Evolutionary conservation across 1,284 basidiomycete genomes (phyloP), one percentile per base, ranked within the genome.

Genomic region (Inonotus obliquus): DNA sequence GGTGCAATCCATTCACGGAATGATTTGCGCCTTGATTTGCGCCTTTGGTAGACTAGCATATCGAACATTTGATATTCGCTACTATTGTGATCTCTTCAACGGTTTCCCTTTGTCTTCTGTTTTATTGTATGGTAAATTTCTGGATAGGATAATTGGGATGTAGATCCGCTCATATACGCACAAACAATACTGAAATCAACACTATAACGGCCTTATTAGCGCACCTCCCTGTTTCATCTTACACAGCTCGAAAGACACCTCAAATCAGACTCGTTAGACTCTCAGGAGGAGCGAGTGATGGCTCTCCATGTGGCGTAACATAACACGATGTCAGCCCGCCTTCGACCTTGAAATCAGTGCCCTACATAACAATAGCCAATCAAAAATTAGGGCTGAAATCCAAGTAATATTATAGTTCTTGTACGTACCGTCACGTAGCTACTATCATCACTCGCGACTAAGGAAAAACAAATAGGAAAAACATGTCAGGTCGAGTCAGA

Each of bases 281-380:
- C 1, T 76, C 60, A 10, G 91, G 91, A 52, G 91, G 86, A 51
- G 83, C 68, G 19, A 91, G 76, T 21, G 77, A 75, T 25, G 83
- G 86, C 65, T 91, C 89, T 56, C 91, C 91, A 41, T 83, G 69
- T 1, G 91, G 80, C 4, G 91, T 93, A 57, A 97, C 94, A 73
- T 97, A 97, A 70, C 92, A 94, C 5, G 87, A 87, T 55, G 89
- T 85, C 65, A 97, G 80, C 54, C 95, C 95, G 53, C 95, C 95
- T 69, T 97, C 95, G 56, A 98, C 94, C 71, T 88, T 86, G 79
- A 97, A 94, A 75, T 97, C 95, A 48, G 87, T 90, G 41, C 93
- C 94, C 86, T 96, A 35, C 32, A 9, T 77, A 65, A 77, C 75
- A 23, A 25, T 29, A 54, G 23, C 11, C n/a, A 19, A 38, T 54